Evolutionary conservation across 148 eudicot species (phyloP), one percentile per base, ranked within the genome.

Genomic region (Fagopyrum tataricum): DNA sequence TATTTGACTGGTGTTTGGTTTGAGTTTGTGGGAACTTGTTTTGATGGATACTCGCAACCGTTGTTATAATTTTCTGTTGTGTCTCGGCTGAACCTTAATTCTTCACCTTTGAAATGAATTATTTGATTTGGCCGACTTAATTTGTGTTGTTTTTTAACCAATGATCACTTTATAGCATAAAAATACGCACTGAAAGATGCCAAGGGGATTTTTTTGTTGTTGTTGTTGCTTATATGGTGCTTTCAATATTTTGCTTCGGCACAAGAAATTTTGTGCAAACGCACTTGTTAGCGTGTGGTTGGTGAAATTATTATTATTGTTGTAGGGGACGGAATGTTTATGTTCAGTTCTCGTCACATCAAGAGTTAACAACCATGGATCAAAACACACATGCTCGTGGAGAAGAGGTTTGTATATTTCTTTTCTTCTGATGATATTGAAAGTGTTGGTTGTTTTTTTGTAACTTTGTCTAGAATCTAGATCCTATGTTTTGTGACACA

Each of bases 281-380:
- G 69, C 43, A 39, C 69, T 43, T 15, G 41, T 64, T 21, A 14
- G 42, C 26, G 44, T 64, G 18, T 15, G 43, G 9, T 64, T 15
- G 43, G 9, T 64, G 44, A 64, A 13, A 2, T n/a, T 13, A 13
- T 37, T 64, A 37, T 64, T n/a, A 37, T 18, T 64, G 18, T 61
- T 79, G 13, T 73, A 93, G 98, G 88, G 94, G 96, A 80, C 89
- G 98, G 70, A 93, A 91, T 86, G 94, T 93, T 71, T 93, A 93
- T 85, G 77, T 93, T 75, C 98, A 93, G 53, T 93, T 89, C 76
- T 90, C 98, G 42, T 93, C 94, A 4, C 98, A 93, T 77, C 96
- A 93, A 73, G 98, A 93, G 80, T 83, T 93, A 72, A 93, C 98
- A 42, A 93, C 91, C 47, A 76, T 91, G 85, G 98, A 93, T 48